Conservation (phyloP, 441 rosid species). For the Omphalea diandra region DNA sequence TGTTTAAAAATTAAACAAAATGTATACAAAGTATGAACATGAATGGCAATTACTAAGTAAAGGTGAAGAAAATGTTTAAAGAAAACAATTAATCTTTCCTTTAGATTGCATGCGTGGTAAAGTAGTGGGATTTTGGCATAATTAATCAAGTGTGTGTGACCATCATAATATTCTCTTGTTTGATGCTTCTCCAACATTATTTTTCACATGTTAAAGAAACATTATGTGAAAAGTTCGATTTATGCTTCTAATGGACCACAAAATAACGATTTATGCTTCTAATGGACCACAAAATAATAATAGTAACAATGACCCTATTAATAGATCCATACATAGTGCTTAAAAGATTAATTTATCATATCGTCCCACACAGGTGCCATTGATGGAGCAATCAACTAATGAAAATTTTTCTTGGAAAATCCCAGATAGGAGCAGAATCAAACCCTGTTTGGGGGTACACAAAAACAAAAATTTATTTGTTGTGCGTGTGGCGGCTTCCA, state of each 20-base stretch:
- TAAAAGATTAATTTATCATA: background rate
- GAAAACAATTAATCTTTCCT: no score
- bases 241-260: no score
- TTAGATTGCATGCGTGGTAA: constrained; percentile 22
- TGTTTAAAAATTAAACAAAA: no score
- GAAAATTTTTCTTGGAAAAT: constrained; percentile 7
- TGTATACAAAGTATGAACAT: no score
- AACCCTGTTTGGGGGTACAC: no score
- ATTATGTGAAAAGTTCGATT: background rate
- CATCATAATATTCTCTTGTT: constrained; percentile 32
- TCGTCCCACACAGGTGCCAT: background rate
- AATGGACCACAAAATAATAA: constrained; percentile 13
- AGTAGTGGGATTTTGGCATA: constrained; percentile 21
- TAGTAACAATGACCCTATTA: no score
- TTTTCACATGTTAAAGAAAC: constrained; percentile 16
- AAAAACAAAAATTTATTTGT: background rate
- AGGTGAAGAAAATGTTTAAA: no score
- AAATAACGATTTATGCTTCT: no score
- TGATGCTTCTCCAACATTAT: constrained; percentile 35
- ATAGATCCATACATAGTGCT: background rate
- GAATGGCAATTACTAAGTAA: no score
- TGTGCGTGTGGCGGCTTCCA: constrained; percentile 12
- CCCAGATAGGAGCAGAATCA: constrained; percentile 2
- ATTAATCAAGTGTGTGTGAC: constrained; percentile 6
- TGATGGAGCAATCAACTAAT: constrained; percentile 13